Conservation (phyloP, 2,329 filamentous ascomycete species). For the Mycosphaerella sp. region DNA sequence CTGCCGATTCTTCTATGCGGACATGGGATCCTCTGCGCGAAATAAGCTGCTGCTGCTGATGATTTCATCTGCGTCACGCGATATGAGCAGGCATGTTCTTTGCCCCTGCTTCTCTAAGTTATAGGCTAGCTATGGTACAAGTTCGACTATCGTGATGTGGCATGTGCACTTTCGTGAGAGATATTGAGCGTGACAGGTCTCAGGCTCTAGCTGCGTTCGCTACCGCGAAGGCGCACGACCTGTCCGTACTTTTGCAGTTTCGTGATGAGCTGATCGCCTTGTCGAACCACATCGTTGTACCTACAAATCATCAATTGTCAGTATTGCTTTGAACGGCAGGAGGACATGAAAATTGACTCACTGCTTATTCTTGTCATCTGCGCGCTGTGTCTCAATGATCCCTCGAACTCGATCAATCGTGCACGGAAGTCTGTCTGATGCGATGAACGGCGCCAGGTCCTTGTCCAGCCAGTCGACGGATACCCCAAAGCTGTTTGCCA, state of each 20-base stretch:
- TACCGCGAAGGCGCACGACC: conserved; percentile 86
- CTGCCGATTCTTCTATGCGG: not conserved
- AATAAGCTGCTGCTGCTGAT: no score
- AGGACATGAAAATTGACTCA: conserved; percentile 20
- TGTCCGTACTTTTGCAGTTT: conserved; percentile 99
- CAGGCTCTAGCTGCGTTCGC: conserved; percentile 74
- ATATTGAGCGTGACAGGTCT: not conserved
- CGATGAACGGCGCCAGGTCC: conserved; percentile 95
- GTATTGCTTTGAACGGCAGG: conserved; percentile 1
- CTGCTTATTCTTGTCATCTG: conserved; percentile 99
- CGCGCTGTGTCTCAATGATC: conserved; percentile 95
- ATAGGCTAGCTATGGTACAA: conserved; percentile 7
- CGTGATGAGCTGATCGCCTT: conserved; percentile 95
- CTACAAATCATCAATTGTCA: conserved; percentile 14
- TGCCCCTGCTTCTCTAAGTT: not conserved
- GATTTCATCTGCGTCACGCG: not conserved
- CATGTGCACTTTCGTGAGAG: not conserved
- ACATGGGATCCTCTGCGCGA: not conserved
- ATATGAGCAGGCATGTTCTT: not conserved
- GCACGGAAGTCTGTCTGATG: conserved; percentile 86
- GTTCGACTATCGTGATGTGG: not conserved
- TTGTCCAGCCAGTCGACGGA: conserved; percentile 93
- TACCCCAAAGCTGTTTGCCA: conserved; percentile 95
- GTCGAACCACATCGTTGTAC: conserved; percentile 94
- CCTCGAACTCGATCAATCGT: conserved; percentile 96